Evolutionary conservation across 306 rosid species (phyloP).

Genomic region (Vigna unguiculata): DNA sequence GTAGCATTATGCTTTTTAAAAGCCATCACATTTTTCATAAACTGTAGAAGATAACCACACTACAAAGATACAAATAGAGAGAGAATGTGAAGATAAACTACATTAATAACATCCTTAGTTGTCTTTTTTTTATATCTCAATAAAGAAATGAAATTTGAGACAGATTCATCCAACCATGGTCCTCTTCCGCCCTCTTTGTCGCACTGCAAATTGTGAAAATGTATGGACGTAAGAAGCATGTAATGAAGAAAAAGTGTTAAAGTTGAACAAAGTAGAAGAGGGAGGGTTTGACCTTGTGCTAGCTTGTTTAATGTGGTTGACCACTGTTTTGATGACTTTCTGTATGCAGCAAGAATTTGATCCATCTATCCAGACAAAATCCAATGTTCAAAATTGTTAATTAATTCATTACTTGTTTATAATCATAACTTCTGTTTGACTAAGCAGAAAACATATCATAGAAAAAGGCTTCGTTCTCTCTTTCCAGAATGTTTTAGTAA

Average conservation of each 20-base stretch:
- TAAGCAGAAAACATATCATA: neutral
- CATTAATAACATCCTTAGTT: constrained; percentile 13
- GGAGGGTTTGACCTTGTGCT: constrained; percentile 53
- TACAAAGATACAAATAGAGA: constrained; percentile 21
- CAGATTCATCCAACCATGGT: constrained; percentile 87
- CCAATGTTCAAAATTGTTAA: constrained; percentile 21
- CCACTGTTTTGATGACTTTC: constrained; percentile 93
- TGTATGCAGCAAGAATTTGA: constrained; percentile 70
- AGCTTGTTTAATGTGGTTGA: constrained; percentile 67
- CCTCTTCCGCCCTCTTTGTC: constrained; percentile 92
- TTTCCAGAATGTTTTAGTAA: neutral
- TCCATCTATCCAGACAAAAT: constrained; percentile 47
- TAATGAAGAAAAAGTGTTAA: constrained; percentile 19
- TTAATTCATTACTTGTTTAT: neutral
- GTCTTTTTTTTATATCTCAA: constrained; percentile 12
- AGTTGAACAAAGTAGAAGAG: neutral
- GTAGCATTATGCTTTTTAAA: too few relatives aligned
- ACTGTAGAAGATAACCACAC: constrained; percentile 9
- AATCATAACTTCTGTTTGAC: neutral
- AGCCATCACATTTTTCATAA: neutral
- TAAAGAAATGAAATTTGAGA: constrained; percentile 10
- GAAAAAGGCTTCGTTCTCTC: neutral
- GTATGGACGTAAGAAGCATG: constrained; percentile 2
- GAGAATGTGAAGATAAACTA: constrained; percentile 29
- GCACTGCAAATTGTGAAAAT: constrained; percentile 59